Evolutionary conservation across 306 rosid genomes (phyloP), one percentile per base, ranked within the genome.

Genomic region (Prunus dulcis): DNA sequence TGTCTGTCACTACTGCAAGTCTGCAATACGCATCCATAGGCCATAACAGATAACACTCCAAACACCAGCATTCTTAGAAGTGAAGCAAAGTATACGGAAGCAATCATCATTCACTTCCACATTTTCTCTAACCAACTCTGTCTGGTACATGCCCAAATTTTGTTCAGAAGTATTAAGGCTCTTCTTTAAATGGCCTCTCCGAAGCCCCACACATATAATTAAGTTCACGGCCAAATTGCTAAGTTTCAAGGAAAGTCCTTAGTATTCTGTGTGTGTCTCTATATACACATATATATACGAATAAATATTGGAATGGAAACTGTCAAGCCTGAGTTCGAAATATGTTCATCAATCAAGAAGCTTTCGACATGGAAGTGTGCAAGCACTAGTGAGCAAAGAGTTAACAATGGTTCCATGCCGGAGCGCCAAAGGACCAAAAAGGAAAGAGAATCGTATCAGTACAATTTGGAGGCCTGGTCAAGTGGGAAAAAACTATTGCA

Each of bases 61-160:
- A n/a, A 49, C 73, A n/a, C 50, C 60, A 23, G 32, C 56, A 60
- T 41, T 63, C 86, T 82, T 67, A 4, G 61, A 82, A 65, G 76
- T 30, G 80, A 64, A 75, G 65, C 52, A 71, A 19, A 69, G 53
- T 3, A 38, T 30, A 43, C 46, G 9, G 41, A 69, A 53, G 75
- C 65, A 55, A 71, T 27, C 64, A 71, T 72, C 22, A 41, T 38
- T 41, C 53, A 12, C 49, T 38, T 9, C 68, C 41, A 30, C 68
- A 15, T 61, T 9, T 3, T 2, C 71, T 67, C 4, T 43, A 19
- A 13, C 65, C 75, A n/a, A 71, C 28, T 69, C 64, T 69, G 17
- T 18, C 46, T 47, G 17, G 12, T 12, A 11, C 17, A 18, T 50
- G 61, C 62, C 67, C 74, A 18, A 28, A 27, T 28, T 49, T 10